phyloP scores from a whole-genome alignment of 306 rosid genomes.

The Phaseolus lunatus region DNA sequence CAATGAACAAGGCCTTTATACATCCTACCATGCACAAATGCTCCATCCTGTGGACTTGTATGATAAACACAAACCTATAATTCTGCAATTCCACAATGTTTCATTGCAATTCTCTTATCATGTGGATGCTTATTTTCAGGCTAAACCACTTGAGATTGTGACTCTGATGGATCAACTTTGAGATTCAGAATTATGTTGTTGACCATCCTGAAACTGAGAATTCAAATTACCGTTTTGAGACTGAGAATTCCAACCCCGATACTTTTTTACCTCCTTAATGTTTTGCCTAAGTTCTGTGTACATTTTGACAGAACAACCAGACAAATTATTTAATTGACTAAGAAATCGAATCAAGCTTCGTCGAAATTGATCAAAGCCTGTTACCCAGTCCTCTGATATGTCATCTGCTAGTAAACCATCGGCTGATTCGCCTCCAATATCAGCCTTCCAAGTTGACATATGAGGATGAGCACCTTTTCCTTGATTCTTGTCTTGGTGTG shows the following conservation, averaged over 20 bases:
- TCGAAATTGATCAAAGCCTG: conserved; percentile 70
- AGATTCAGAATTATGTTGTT: conserved; percentile 45
- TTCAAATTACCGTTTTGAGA: conserved; percentile 46
- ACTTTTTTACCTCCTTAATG: conserved; percentile 52
- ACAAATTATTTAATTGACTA: conserved; percentile 58
- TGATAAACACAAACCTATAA: conserved; percentile 22
- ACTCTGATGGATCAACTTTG: conserved; percentile 46
- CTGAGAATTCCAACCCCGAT: conserved; percentile 48
- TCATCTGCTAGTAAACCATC: conserved; percentile 60
- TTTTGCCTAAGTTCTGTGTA: conserved; percentile 56
- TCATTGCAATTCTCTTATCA: background rate
- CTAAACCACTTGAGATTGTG: conserved; percentile 50
- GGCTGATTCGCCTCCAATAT: conserved; percentile 54
- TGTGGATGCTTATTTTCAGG: conserved; percentile 33
- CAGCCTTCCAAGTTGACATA: conserved; percentile 51
- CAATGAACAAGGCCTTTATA: conserved; percentile 32
- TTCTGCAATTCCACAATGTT: conserved; percentile 13
- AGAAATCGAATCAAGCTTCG: conserved; percentile 66
- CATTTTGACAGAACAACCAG: conserved; percentile 69
- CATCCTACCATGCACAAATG: conserved; percentile 56
- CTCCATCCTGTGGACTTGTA: conserved; percentile 46
- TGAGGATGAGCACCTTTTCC: conserved; percentile 53
- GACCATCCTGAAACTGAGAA: conserved; percentile 39
- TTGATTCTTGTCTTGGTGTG: conserved; percentile 74
- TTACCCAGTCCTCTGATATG: conserved; percentile 56